A percentile compares a stretch with the other conserved stretches of the same genome.
Evolutionary conservation across 2,329 filamentous ascomycete species (phyloP).

Genomic region (Cladosporium phlei): DNA sequence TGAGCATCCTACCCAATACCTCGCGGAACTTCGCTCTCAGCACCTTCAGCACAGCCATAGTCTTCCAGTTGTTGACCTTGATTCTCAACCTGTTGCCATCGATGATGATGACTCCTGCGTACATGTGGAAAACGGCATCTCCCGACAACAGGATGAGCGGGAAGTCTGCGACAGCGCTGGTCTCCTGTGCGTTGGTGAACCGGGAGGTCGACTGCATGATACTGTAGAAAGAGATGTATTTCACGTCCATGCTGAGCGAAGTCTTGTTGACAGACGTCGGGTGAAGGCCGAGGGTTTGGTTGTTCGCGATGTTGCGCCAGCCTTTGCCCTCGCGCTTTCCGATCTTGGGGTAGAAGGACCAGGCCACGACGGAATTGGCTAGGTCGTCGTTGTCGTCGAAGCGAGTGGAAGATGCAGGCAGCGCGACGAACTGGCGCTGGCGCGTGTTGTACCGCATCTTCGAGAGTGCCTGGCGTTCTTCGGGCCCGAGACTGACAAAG

Average conservation of each 20-base stretch:
- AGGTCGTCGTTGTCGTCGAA: constrained; percentile 78
- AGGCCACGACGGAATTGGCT: constrained; percentile 76
- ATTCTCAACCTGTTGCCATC: constrained; percentile 86
- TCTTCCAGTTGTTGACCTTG: constrained; percentile 81
- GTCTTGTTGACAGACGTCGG: constrained; percentile 84
- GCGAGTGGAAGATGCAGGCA: constrained; percentile 68
- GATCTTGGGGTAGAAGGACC: constrained; percentile 94
- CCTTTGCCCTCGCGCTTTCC: constrained; percentile 79
- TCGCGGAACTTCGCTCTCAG: constrained; percentile 70
- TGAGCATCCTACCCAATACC: constrained; percentile 67
- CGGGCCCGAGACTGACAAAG: constrained; percentile 68
- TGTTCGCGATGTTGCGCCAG: constrained; percentile 87
- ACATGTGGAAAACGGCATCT: constrained; percentile 85
- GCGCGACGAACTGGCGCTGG: constrained; percentile 73
- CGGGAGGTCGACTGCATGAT: constrained; percentile 88
- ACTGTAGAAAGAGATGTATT: constrained; percentile 91
- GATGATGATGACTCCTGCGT: constrained; percentile 77
- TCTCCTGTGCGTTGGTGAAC: constrained; percentile 87
- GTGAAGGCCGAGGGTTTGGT: constrained; percentile 81
- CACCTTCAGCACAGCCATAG: constrained; percentile 81
- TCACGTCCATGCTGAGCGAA: constrained; percentile 45
- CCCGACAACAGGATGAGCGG: constrained; percentile 80
- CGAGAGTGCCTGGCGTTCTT: constrained; percentile 66
- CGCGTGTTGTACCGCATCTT: constrained; percentile 60
- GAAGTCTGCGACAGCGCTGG: constrained; percentile 61